A percentile compares a stretch with the other conserved stretches of the same genome.
These are phyloP conservation scores for Chloris gayana DNA, from an alignment of 176 grass and related monocot genomes.

Conservation along the genomic window DNA sequence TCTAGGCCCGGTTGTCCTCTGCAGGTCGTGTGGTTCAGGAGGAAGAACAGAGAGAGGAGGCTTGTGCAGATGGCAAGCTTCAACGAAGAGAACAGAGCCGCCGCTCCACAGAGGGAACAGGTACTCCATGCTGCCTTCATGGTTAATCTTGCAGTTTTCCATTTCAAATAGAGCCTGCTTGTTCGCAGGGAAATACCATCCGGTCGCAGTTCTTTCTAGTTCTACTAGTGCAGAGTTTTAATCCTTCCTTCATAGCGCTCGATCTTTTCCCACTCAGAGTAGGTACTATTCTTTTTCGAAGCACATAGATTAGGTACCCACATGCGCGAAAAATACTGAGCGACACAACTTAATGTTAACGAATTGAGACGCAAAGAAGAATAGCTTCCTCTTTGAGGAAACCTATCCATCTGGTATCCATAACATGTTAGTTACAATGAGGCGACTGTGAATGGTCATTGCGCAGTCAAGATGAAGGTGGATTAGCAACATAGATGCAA, in stretches of 20 bases:
- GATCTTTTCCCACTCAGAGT: neutral
- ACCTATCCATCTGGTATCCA: neutral
- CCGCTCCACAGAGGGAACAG: constrained; percentile 35
- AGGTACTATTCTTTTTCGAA: too few relatives aligned
- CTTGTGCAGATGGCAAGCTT: constrained; percentile 31
- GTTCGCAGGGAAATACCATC: too few relatives aligned
- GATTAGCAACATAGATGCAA: neutral
- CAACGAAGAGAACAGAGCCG: constrained; percentile 12
- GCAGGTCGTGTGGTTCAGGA: neutral
- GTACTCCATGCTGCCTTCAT: neutral
- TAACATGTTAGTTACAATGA: neutral
- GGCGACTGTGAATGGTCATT: neutral
- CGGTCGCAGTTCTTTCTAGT: too few relatives aligned
- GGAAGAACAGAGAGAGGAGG: neutral
- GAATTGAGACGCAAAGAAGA: too few relatives aligned
- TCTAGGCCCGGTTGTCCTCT: neutral
- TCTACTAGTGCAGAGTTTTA: neutral
- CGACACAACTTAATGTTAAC: too few relatives aligned
- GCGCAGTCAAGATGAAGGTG: neutral
- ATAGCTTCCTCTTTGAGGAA: neutral
- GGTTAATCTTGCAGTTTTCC: neutral
- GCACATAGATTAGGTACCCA: too few relatives aligned
- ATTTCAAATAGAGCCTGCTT: too few relatives aligned
- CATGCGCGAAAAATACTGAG: too few relatives aligned
- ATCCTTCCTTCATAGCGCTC: neutral